These are phyloP conservation scores for Leucocoprinus birnbaumii DNA, from an alignment of 768 basidiomycete genomes.

Conservation along the genomic window DNA sequence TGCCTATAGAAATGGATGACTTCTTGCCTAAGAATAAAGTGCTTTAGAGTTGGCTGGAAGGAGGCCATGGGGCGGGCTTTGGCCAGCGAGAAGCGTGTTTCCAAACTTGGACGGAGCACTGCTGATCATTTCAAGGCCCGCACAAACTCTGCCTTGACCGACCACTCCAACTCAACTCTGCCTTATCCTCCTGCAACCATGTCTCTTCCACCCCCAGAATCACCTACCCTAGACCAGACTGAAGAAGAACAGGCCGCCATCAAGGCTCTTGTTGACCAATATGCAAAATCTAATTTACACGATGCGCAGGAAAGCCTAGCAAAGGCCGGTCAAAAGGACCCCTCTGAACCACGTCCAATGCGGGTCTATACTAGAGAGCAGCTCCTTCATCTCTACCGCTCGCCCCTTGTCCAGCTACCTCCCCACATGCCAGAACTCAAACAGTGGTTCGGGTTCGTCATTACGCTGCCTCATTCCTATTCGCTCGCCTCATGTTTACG, in stretches of 20 bases:
- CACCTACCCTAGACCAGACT: constrained; percentile 11
- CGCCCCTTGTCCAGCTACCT: constrained; percentile 73
- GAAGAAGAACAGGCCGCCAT: constrained; percentile 13
- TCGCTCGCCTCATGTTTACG: constrained; percentile 30
- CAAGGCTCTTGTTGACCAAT: constrained; percentile 19
- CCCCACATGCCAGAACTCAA: constrained; percentile 77
- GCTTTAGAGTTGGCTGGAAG: constrained; percentile 52
- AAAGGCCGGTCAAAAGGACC: constrained; percentile 2
- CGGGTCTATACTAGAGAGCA: constrained; percentile 70
- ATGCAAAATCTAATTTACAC: constrained; percentile 13
- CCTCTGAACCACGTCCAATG: constrained; percentile 38
- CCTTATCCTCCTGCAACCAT: constrained; percentile 16
- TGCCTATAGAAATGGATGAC: constrained; percentile 62
- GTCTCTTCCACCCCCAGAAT: constrained; percentile 17
- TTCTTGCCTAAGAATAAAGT: constrained; percentile 69
- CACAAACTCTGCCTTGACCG: constrained; percentile 17
- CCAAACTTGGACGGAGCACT: constrained; percentile 15
- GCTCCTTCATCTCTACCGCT: constrained; percentile 64
- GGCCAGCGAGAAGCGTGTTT: constrained; percentile 13
- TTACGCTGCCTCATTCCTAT: constrained; percentile 15
- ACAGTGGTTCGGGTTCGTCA: constrained; percentile 85
- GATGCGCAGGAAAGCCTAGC: neutral
- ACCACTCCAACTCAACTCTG: constrained; percentile 15
- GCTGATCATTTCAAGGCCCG: constrained; percentile 41
- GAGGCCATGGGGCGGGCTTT: constrained; percentile 18